Evolutionary conservation across 169 alveolate genomes (phyloP), one percentile per base, ranked within the genome.

Genomic region (Theileria annulata): DNA sequence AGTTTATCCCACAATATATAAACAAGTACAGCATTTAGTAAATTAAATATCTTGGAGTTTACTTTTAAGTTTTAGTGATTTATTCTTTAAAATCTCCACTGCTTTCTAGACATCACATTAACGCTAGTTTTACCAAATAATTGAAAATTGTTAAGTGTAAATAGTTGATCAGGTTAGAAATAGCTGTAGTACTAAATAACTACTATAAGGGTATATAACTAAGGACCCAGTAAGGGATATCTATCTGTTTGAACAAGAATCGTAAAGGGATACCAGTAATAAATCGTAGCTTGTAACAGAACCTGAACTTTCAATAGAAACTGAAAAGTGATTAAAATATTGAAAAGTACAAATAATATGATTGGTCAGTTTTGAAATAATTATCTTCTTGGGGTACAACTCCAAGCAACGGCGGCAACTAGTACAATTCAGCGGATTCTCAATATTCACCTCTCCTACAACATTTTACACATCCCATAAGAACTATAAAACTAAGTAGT

Each of bases 401-500:
- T 98, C 99, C 35, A 97, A 91, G 74, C 99, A 98, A 73, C 96
- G 99, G 80, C 99, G 95, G 87, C 99, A 98, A 35, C 98, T 91
- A 13, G 99, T 96, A 75, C 99, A 98, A 58, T 93, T 92, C 75
- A 97, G 93, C 13, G 96, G 96, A 76, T 96, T 91, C 68, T 90
- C 92, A 23, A 94, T 98, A 70, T 88, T 79, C 28, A 95, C 93
- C 54, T 92, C 88, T 17, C 94, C 96, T 79, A 88, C 84, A 27
- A 56, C 3, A 2, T 5, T 56, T 56, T 21, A 56, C n/a, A 56
- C 35, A 56, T 56, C 2, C 8, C 13, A 21, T 1, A n/a, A n/a
- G n/a, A n/a, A n/a, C n/a, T n/a, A n/a, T n/a, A n/a, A n/a, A n/a
- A n/a, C n/a, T n/a, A n/a, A n/a, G n/a, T n/a, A n/a, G n/a, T n/a